phyloP scores from a whole-genome alignment of 176 grass and related monocot genomes.

The Puccinellia tenuiflora region DNA sequence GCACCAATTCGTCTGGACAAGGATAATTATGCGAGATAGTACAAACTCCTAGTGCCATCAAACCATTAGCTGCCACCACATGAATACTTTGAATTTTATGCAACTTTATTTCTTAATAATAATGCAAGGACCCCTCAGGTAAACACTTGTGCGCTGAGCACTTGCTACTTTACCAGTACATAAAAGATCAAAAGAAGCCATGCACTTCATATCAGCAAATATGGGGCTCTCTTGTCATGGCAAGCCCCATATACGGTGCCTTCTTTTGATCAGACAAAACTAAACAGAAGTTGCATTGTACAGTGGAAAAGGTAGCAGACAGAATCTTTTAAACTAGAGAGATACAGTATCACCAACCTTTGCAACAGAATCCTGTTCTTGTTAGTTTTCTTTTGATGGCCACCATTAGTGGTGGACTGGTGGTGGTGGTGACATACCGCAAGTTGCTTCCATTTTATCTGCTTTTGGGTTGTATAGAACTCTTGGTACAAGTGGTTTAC shows the following conservation, averaged over 20 bases:
- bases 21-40: background rate
- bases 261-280: constrained; percentile 3
- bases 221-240: constrained; percentile 3
- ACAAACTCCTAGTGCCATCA: background rate
- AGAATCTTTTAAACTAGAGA: constrained; percentile 11
- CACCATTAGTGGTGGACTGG: constrained; percentile 10
- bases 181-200: constrained; percentile 16
- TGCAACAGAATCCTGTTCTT: constrained; percentile 24
- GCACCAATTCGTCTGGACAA: constrained; percentile 10
- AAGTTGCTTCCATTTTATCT: background rate
- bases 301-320: constrained; percentile 18
- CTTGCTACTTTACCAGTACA: background rate
- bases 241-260: background rate
- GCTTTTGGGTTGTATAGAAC: constrained; percentile 6
- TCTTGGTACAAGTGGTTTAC: constrained; percentile 17
- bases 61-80: constrained; percentile 24
- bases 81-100: background rate
- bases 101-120: background rate
- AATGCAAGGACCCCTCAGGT: background rate
- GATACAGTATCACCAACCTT: constrained; percentile 28
- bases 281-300: background rate
- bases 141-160: constrained; percentile 12
- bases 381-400: constrained; percentile 14
- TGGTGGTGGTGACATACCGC: background rate
- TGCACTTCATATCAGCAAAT: background rate